Conservation (phyloP, 352 stramenopile genomes). For the Pythium sp. region DNA sequence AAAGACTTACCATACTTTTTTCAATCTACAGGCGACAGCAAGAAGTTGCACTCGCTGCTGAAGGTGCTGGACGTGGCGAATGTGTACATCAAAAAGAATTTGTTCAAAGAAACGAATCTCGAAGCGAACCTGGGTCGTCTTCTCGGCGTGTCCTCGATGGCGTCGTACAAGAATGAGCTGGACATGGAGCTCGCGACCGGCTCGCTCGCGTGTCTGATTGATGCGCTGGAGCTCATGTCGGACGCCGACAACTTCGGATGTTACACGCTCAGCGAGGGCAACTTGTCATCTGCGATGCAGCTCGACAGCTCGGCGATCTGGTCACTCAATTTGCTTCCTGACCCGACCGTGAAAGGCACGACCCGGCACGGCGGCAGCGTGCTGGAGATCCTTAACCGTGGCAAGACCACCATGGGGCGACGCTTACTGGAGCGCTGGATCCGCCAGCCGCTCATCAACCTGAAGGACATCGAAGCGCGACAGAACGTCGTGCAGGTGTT, state of each 20-base stretch:
- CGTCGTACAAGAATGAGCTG: slow-evolving; percentile 61
- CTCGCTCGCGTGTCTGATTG: slow-evolving; percentile 61
- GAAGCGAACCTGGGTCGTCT: slow-evolving; percentile 70
- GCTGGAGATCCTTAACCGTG: slow-evolving; percentile 93
- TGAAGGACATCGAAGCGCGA: slow-evolving; percentile 79
- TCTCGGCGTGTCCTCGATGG: slow-evolving; percentile 49
- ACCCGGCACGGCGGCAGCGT: slow-evolving; percentile 77
- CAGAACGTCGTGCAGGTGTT: slow-evolving; percentile 93
- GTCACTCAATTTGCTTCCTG: slow-evolving; percentile 91
- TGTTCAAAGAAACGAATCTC: slow-evolving; percentile 53
- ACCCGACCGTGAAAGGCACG: slow-evolving; percentile 42
- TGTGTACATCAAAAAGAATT: slow-evolving; percentile 71
- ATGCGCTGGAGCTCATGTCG: slow-evolving; percentile 65
- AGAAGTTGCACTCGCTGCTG: slow-evolving; percentile 78
- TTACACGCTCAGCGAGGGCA: slow-evolving; percentile 62
- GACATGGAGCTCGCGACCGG: slow-evolving; percentile 70
- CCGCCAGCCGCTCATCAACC: slow-evolving; percentile 92
- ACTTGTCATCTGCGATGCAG: slow-evolving; percentile 88
- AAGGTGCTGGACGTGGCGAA: slow-evolving; percentile 55
- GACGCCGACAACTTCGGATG: slow-evolving; percentile 71
- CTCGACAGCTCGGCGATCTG: slow-evolving; percentile 91
- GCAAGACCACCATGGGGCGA: slow-evolving; percentile 93
- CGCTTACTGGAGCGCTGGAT: slow-evolving; percentile 96
- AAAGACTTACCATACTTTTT: background rate
- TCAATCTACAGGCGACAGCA: slow-evolving; percentile 47